Percentiles rank a stretch among this genome's conserved stretches.
Conservation (phyloP, 495 filamentous ascomycete species). For the Cercophora newfieldiana region DNA sequence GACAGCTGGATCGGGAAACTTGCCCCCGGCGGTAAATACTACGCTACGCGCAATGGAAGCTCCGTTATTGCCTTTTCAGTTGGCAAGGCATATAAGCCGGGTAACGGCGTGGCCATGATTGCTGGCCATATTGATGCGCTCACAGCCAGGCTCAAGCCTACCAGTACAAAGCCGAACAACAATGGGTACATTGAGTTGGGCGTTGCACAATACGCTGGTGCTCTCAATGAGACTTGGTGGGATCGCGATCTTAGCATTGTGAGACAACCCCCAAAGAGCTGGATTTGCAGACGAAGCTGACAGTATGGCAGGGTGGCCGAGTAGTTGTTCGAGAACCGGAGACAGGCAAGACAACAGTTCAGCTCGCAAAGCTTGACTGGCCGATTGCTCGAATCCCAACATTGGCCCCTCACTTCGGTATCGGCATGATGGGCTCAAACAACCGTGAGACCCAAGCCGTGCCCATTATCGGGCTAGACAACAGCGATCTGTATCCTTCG, state of each 20-base stretch:
- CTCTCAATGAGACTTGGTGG: slow-evolving; percentile 86
- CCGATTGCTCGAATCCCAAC: slow-evolving; percentile 92
- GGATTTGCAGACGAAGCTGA: neutral
- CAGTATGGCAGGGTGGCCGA: slow-evolving; percentile 58
- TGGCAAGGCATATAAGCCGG: slow-evolving; percentile 77
- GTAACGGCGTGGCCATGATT: slow-evolving; percentile 77
- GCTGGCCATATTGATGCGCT: slow-evolving; percentile 93
- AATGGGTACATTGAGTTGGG: slow-evolving; percentile 87
- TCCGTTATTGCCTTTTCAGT: slow-evolving; percentile 84
- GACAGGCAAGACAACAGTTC: slow-evolving; percentile 76
- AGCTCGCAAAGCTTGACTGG: slow-evolving; percentile 88
- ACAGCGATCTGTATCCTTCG: slow-evolving; percentile 53
- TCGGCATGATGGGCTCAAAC: slow-evolving; percentile 70
- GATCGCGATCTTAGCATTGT: slow-evolving; percentile 82
- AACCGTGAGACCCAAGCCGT: slow-evolving; percentile 94
- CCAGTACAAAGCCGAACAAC: slow-evolving; percentile 74
- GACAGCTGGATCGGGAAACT: slow-evolving; percentile 76
- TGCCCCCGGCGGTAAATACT: slow-evolving; percentile 83
- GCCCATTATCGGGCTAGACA: slow-evolving; percentile 88
- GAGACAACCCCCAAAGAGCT: neutral
- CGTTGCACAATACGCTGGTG: slow-evolving; percentile 90
- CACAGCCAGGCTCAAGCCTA: slow-evolving; percentile 85
- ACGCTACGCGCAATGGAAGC: slow-evolving; percentile 79
- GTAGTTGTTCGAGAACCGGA: slow-evolving; percentile 75
- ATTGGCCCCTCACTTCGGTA: slow-evolving; percentile 90